Base-by-base conservation (phyloP, 208 protist species). In the Wallacemonas rigidus region DNA sequence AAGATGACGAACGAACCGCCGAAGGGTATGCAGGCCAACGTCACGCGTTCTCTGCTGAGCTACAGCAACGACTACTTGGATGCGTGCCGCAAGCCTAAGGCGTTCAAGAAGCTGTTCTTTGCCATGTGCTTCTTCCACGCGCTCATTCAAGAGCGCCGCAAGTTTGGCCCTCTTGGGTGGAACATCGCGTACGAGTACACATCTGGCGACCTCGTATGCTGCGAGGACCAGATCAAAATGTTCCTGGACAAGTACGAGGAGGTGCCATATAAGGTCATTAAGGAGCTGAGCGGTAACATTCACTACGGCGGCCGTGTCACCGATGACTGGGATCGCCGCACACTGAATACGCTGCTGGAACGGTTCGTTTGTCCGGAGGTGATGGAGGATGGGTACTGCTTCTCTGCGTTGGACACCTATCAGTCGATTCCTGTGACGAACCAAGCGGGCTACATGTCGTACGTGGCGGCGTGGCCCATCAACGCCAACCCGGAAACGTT, bases 1-100 rank as follows among this genome's bases (percentile, higher is more conserved):
- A 99, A 99, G 84, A 98, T 99, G 89, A 99, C 99, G 8, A 99
- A 99, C 77, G 99, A 99, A 87, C 98, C 99, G n/a, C 99, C 99
- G 15, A 98, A 98, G 86, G 98, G 98, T 39, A 82, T 99, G 80
- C 89, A 97, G 71, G 90, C 97, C 39, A 99, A 99, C 76, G 84
- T 99, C 14, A 91, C 92, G 45, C 90, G 94, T 60, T 97, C 93
- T 58, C 60, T 98, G 17, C 74, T 90, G 6, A 88, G 85, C 71
- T 98, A 95, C 81, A 58, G 61, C 43, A 77, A 89, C 47, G 90
- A 97, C 17, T 98, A 93, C 72, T 81, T 99, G 9, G 86, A 97
- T 26, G 75, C 71, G 9, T 97, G 90, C 72, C 86, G 82, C 50
- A 97, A 98, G 83, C 83, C 94, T 9, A 74, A 57, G 11, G 90